These are phyloP conservation scores for Pseudogymnoascus sp. DNA, from an alignment of 2,329 filamentous ascomycete species.

Conservation along the genomic window DNA sequence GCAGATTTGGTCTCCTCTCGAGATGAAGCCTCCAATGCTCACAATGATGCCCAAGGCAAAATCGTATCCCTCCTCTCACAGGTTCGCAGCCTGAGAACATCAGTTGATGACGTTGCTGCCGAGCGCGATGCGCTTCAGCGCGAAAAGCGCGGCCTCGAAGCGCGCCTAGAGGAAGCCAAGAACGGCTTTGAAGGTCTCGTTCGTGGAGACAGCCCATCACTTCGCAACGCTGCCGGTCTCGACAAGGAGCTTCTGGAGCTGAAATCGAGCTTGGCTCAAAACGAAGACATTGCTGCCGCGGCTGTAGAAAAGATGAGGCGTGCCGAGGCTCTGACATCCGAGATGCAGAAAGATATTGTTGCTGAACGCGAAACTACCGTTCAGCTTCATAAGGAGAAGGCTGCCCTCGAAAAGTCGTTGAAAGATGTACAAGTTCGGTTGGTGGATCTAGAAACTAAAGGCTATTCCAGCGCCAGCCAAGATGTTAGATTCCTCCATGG, in stretches of 20 bases:
- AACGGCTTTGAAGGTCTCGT: conserved; percentile 82
- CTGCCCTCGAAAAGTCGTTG: conserved; percentile 76
- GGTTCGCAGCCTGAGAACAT: conserved; percentile 73
- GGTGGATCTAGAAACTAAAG: conserved; percentile 93
- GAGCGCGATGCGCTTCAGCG: conserved; percentile 79
- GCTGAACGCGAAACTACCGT: conserved; percentile 76
- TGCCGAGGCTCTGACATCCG: conserved; percentile 76
- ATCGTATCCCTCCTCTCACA: conserved; percentile 86
- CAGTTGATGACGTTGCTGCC: conserved; percentile 75
- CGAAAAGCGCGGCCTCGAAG: conserved; percentile 85
- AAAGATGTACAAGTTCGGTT: conserved; percentile 86
- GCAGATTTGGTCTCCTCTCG: conserved; percentile 84
- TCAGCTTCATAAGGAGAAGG: conserved; percentile 83
- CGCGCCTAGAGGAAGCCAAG: conserved; percentile 78
- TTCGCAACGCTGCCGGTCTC: conserved; percentile 81
- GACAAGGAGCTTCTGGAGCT: conserved; percentile 87
- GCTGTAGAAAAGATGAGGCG: conserved; percentile 96
- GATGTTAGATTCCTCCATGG: conserved; percentile 94
- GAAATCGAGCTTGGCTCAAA: conserved; percentile 80
- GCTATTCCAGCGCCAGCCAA: conserved; percentile 87
- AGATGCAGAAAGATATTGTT: conserved; percentile 89
- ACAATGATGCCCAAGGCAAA: conserved; percentile 92
- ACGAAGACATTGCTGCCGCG: conserved; percentile 85
- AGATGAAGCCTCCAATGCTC: conserved; percentile 85
- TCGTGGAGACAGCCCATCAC: conserved; percentile 75